Evolutionary conservation across 805 yeast species (phyloP).

Genomic region (Saturnispora silvae): DNA sequence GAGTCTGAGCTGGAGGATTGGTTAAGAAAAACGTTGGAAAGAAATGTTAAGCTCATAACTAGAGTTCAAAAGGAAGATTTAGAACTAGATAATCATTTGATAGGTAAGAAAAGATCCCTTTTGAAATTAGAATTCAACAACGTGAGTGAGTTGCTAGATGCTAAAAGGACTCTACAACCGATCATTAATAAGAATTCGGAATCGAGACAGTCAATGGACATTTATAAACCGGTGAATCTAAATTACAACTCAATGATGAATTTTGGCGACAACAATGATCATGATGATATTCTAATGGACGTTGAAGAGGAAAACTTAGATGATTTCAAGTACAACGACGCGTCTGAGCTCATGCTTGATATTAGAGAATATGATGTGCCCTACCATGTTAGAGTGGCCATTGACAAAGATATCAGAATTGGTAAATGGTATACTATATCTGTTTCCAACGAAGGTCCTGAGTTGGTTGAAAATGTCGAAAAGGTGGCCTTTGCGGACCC

Average conservation of each 20-base stretch:
- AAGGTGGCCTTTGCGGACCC: constrained; percentile 95
- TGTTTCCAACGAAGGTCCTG: constrained; percentile 45
- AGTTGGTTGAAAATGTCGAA: constrained; percentile 50
- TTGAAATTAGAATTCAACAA: constrained; percentile 67
- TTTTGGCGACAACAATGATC: constrained; percentile 16
- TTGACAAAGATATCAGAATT: constrained; percentile 75
- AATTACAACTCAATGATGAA: constrained; percentile 25
- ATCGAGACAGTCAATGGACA: constrained; percentile 51
- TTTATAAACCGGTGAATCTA: constrained; percentile 48
- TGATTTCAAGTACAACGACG: constrained; percentile 31
- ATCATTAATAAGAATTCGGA: constrained; percentile 57
- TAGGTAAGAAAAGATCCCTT: constrained; percentile 59
- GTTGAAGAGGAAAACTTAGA: constrained; percentile 13
- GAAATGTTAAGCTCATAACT: constrained; percentile 43
- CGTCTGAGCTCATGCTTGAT: constrained; percentile 61
- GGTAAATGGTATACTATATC: constrained; percentile 93
- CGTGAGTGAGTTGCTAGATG: constrained; percentile 60
- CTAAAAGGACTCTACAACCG: constrained; percentile 60
- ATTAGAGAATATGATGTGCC: constrained; percentile 94
- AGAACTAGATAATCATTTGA: constrained; percentile 71
- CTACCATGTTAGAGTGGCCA: constrained; percentile 91
- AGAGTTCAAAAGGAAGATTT: constrained; percentile 70
- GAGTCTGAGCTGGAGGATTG: constrained; percentile 82
- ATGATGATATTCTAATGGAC: constrained; percentile 22
- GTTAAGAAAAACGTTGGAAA: constrained; percentile 56